Evolutionary conservation across 2,329 filamentous ascomycete species (phyloP).

Genomic region (Penicillium decumbens): DNA sequence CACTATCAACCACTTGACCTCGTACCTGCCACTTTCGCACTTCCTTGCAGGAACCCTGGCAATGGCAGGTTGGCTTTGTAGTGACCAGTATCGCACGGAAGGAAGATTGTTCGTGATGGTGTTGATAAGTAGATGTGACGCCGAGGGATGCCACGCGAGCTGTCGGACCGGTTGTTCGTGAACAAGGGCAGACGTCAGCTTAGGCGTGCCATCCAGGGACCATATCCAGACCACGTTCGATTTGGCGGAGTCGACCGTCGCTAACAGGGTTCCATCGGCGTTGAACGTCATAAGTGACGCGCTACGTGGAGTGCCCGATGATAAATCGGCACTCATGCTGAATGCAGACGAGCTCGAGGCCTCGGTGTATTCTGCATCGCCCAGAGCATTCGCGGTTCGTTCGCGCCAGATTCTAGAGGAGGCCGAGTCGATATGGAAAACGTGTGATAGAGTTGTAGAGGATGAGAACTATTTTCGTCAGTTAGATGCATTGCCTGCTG

Average conservation of each 20-base stretch:
- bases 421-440: constrained; percentile 28
- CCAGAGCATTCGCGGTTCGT: constrained; percentile 25
- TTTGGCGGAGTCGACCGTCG: constrained; percentile 38
- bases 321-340: constrained; percentile 26
- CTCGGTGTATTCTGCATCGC: constrained; percentile 35
- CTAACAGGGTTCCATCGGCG: constrained; percentile 33
- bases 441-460: constrained; percentile 33
- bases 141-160: constrained; percentile 38
- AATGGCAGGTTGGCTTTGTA: constrained; percentile 27
- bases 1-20: constrained; percentile 31
- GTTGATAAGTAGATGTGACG: constrained; percentile 38
- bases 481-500: neutral
- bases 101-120: constrained; percentile 32
- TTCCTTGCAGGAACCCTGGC: constrained; percentile 29
- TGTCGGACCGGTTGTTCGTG: constrained; percentile 42
- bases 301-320: constrained; percentile 30
- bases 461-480: constrained; percentile 28
- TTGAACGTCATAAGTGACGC: constrained; percentile 42
- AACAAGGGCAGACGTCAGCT: constrained; percentile 36
- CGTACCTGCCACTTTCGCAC: constrained; percentile 35
- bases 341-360: constrained; percentile 37
- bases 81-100: constrained; percentile 34
- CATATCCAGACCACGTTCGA: constrained; percentile 47
- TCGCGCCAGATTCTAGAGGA: constrained; percentile 37
- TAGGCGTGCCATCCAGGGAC: constrained; percentile 30